Base-by-base conservation (phyloP, 116 monocot genomes). In the Posidonia oceanica region DNA sequence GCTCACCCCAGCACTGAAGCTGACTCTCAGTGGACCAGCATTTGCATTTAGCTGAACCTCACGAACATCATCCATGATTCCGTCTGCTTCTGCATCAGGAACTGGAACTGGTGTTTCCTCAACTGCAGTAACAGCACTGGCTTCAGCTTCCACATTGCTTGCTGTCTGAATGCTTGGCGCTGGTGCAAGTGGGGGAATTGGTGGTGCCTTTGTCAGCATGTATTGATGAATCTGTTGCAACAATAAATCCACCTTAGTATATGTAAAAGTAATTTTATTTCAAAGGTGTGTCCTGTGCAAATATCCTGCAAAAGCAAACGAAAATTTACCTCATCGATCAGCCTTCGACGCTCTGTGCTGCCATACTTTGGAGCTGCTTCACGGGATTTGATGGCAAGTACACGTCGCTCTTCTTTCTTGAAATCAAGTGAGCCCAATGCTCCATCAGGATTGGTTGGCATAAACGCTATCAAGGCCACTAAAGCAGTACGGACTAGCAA, bases 361-460 rank as follows among this genome's bases (percentile, higher is more conserved):
- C 92, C 92, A 72, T 78, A 89, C 67, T 66, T 82, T 22, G 97
- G 89, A 1, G 76, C 69, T 63, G 73, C 76, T 80, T 84, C 87
- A 22, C 93, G 87, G 17, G 97, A 98, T 75, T 90, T 98, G 70
- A 90, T 87, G 68, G 97, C 93, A 68, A 98, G 90, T 22, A 69
- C 67, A 17, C 66, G 85, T 75, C 93, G 79, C 66, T 90, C 97
- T 73, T 90, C 90, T 70, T 98, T 98, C 42, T 80, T 85, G 79
- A 84, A 98, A 67, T 98, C 97, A 2, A 98, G 80, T n/a, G 97
- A 98, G 44, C 97, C 97, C 17, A 98, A 55, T 39, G 97, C 97
- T 10, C 97, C 97, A 42, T 87, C 86, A 20, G 93, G 87, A 73
- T 80, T 87, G 22, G 97, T 92, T 59, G 93, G 92, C 89, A 97